Percentiles rank a stretch among this genome's conserved stretches.
Evolutionary conservation across 345 rosid genomes (phyloP).

Genomic region (Ceriops tagal): DNA sequence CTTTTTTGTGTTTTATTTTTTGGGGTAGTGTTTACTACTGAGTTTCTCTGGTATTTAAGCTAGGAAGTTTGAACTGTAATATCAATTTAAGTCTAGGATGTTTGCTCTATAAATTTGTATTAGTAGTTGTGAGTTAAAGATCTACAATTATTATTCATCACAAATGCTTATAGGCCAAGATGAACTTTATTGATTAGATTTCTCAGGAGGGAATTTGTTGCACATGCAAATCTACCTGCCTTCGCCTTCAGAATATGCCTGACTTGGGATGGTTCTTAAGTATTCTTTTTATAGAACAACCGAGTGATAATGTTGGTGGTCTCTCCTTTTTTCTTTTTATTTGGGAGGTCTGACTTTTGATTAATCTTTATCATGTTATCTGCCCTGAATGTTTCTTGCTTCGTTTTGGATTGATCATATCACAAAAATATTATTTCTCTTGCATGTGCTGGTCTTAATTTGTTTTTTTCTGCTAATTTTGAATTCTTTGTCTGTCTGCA

Average conservation of each 20-base stretch:
- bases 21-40: background rate
- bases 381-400: background rate
- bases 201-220: constrained; percentile 5
- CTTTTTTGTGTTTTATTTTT: no score
- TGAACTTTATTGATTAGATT: constrained; percentile 1
- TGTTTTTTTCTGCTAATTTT: background rate
- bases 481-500: constrained; percentile 25
- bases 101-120: background rate
- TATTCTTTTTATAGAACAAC: background rate
- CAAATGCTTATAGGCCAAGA: constrained; percentile 8
- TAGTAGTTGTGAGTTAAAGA: background rate
- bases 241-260: constrained; percentile 18
- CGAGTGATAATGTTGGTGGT: background rate
- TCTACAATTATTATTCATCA: background rate
- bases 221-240: constrained; percentile 15
- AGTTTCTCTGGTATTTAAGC: background rate
- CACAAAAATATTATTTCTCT: background rate
- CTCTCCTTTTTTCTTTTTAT: no score
- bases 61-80: background rate
- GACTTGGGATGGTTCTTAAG: constrained; percentile 19
- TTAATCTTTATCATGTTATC: background rate
- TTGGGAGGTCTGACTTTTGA: background rate
- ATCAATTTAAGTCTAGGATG: background rate
- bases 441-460: background rate
- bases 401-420: background rate